These are phyloP conservation scores for Venturia oleaginea DNA, from an alignment of 2,329 filamentous ascomycete genomes.

Conservation along the genomic window DNA sequence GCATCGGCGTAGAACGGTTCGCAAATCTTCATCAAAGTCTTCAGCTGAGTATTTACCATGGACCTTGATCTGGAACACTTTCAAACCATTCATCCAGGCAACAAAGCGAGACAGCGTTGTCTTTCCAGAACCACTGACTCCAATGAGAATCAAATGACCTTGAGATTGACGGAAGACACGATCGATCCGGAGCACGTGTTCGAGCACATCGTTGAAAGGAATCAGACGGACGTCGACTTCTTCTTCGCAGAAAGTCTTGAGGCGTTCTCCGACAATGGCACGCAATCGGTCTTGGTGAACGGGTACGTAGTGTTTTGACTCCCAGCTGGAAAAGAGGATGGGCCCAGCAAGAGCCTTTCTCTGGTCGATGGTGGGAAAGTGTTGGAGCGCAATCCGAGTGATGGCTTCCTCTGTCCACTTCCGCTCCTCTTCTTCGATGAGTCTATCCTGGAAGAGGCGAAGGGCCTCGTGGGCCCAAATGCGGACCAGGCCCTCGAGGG, in stretches of 20 bases:
- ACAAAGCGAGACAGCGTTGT: conserved; percentile 96
- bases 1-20: conserved; percentile 84
- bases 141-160: conserved; percentile 95
- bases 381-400: conserved; percentile 73
- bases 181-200: conserved; percentile 96
- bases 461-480: conserved; percentile 98
- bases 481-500: conserved; percentile 82
- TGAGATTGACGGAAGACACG: conserved; percentile 97
- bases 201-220: conserved; percentile 97
- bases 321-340: conserved; percentile 98
- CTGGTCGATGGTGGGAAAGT: conserved; percentile 94
- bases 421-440: conserved; percentile 88
- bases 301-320: conserved; percentile 96
- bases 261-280: conserved; percentile 92
- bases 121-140: conserved; percentile 97
- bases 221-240: conserved; percentile 98
- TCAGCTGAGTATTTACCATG: conserved; percentile 97
- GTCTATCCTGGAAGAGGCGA: conserved; percentile 91
- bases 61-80: conserved; percentile 99
- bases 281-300: conserved; percentile 91
- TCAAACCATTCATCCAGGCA: conserved; percentile 99
- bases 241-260: conserved; percentile 98
- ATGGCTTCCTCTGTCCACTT: conserved; percentile 91
- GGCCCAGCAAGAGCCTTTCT: conserved; percentile 80
- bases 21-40: conserved; percentile 95